phyloP scores from a whole-genome alignment of 2,329 filamentous ascomycete species.

The Magnaporthiopsis poae region DNA sequence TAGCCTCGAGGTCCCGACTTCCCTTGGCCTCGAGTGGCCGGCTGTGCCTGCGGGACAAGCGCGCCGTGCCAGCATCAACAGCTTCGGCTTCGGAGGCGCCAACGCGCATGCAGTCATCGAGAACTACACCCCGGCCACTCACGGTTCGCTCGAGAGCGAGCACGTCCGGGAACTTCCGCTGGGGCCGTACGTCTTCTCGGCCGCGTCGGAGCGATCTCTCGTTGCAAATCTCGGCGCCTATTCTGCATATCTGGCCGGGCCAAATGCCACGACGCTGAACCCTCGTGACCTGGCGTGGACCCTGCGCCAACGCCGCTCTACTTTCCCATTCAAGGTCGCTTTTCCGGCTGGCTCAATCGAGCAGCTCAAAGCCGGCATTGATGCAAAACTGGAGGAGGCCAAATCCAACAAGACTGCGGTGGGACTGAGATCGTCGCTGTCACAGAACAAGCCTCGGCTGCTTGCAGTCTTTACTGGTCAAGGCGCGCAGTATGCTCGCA shows the following conservation, averaged over 20 bases:
- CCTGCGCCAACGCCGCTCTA: too few relatives aligned
- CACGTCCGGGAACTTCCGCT: too few relatives aligned
- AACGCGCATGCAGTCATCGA: constrained; percentile 17
- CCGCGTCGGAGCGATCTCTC: neutral
- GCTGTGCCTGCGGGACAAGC: constrained; percentile 17
- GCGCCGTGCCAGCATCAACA: constrained; percentile 14
- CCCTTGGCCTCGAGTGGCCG: constrained; percentile 9
- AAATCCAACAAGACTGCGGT: too few relatives aligned
- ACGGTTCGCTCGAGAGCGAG: too few relatives aligned
- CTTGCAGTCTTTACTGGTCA: constrained; percentile 29
- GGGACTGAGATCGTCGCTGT: constrained; percentile 26
- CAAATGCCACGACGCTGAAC: too few relatives aligned
- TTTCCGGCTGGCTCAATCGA: too few relatives aligned
- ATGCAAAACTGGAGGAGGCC: too few relatives aligned
- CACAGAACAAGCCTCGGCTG: constrained; percentile 28
- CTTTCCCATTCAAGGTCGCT: too few relatives aligned
- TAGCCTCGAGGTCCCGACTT: constrained; percentile 15
- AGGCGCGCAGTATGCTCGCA: constrained; percentile 27
- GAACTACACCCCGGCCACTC: neutral
- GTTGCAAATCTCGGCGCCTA: too few relatives aligned
- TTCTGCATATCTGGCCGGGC: too few relatives aligned
- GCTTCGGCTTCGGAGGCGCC: constrained; percentile 21
- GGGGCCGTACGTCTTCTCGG: neutral
- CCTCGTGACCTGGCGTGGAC: too few relatives aligned
- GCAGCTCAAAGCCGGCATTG: too few relatives aligned